phyloP scores from a whole-genome alignment of 352 stramenopile species.

The Thalassiosira livingstoniorum region DNA sequence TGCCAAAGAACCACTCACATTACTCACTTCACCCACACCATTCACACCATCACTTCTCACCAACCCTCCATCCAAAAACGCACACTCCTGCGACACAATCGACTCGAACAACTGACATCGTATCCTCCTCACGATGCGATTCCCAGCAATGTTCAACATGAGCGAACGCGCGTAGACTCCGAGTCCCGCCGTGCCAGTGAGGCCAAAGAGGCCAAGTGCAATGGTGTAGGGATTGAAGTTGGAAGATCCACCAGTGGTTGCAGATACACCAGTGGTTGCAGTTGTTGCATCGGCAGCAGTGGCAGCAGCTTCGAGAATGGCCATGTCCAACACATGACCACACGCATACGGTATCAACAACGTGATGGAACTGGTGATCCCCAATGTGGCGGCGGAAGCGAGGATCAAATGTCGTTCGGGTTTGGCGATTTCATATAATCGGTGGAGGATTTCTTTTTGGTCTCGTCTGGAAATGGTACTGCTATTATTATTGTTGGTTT shows the following conservation, averaged over 20 bases:
- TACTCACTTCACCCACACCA: no score
- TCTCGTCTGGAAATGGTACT: no score
- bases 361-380: constrained; percentile 74
- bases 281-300: no score
- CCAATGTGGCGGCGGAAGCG: constrained; percentile 68
- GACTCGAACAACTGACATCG: constrained; percentile 60
- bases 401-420: constrained; percentile 67
- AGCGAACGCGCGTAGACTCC: constrained; percentile 71
- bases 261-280: no score
- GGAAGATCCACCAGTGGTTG: no score
- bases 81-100: constrained; percentile 88
- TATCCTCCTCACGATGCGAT: constrained; percentile 73
- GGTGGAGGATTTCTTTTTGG: constrained; percentile 39
- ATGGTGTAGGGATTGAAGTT: constrained; percentile 45
- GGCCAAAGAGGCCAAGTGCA: constrained; percentile 66
- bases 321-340: constrained; percentile 69
- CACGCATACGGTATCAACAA: constrained; percentile 73
- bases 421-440: constrained; percentile 49
- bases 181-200: constrained; percentile 60
- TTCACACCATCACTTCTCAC: no score
- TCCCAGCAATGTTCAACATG: constrained; percentile 74
- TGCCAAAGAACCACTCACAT: no score
- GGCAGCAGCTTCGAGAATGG: constrained; percentile 46
- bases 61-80: constrained; percentile 92
- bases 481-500: no score